These are phyloP conservation scores for Schizothecium vesticola DNA, from an alignment of 495 filamentous ascomycete species.

Conservation along the genomic window DNA sequence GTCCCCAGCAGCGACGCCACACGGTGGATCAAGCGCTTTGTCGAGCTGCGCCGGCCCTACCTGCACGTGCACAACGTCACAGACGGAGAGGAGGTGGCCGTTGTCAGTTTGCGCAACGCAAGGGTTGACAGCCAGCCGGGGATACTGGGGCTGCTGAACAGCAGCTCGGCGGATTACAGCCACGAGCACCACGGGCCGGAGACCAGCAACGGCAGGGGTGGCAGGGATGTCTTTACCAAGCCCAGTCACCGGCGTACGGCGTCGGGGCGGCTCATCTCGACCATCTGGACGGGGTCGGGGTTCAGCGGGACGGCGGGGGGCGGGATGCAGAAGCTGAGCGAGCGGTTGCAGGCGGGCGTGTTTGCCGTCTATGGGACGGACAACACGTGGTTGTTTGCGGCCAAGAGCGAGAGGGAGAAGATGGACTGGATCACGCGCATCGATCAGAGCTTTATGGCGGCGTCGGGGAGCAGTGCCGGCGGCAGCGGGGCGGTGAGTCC, in stretches of 20 bases:
- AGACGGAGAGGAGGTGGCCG: constrained; percentile 82
- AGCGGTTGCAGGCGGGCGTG: constrained; percentile 60
- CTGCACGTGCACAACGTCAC: constrained; percentile 79
- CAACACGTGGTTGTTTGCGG: constrained; percentile 92
- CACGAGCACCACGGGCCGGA: neutral
- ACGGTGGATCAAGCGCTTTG: constrained; percentile 83
- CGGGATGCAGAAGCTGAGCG: constrained; percentile 38
- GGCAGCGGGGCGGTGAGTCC: constrained; percentile 19
- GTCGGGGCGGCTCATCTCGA: constrained; percentile 14
- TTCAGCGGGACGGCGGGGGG: constrained; percentile 13
- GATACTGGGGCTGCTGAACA: constrained; percentile 68
- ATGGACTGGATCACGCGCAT: constrained; percentile 91
- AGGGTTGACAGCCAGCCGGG: constrained; percentile 85
- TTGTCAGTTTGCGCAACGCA: constrained; percentile 78
- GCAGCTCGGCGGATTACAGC: constrained; percentile 1
- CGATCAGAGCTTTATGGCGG: constrained; percentile 46
- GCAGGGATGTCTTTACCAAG: neutral
- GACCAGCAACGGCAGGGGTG: neutral
- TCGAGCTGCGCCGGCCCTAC: constrained; percentile 89
- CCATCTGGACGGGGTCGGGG: constrained; percentile 10
- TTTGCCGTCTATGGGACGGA: constrained; percentile 91
- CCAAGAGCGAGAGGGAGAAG: constrained; percentile 79
- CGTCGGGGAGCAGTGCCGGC: constrained; percentile 11
- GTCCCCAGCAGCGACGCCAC: constrained; percentile 68
- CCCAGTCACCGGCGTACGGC: constrained; percentile 8